Evolutionary conservation across 2,329 filamentous ascomycete genomes (phyloP).

Genomic region (Rugonectria rugulosa): DNA sequence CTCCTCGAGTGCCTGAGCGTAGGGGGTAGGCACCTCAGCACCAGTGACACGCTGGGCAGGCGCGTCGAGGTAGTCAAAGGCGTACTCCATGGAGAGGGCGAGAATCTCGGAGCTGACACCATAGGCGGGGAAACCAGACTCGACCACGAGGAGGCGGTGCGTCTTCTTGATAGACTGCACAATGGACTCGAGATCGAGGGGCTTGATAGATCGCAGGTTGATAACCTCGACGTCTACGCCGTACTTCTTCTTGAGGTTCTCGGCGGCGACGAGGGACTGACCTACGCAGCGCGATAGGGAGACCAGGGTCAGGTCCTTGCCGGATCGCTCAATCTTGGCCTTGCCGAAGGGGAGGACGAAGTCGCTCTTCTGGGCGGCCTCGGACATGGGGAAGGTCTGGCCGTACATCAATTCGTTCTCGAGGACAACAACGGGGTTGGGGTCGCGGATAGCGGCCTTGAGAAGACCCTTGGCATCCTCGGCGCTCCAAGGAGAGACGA

Average conservation of each 20-base stretch:
- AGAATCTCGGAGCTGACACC: constrained; percentile 93
- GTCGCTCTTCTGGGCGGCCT: constrained; percentile 93
- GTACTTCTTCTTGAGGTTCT: constrained; percentile 94
- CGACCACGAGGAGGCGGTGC: constrained; percentile 85
- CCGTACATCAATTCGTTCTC: constrained; percentile 95
- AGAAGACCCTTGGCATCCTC: constrained; percentile 98
- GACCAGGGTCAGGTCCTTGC: constrained; percentile 96
- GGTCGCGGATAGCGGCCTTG: constrained; percentile 97
- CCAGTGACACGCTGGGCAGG: constrained; percentile 94
- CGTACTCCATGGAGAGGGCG: constrained; percentile 95
- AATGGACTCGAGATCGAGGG: constrained; percentile 93
- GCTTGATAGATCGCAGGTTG: constrained; percentile 98
- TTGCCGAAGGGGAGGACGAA: constrained; percentile 98
- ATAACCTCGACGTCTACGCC: constrained; percentile 95
- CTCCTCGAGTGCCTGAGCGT: constrained; percentile 91
- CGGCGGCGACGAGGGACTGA: constrained; percentile 86
- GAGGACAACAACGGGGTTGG: constrained; percentile 92
- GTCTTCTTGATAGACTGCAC: constrained; percentile 99
- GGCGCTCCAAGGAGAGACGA: constrained; percentile 93
- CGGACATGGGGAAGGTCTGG: constrained; percentile 95
- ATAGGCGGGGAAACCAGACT: constrained; percentile 96
- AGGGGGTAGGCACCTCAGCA: constrained; percentile 96
- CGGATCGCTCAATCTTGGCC: constrained; percentile 96
- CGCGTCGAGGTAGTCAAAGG: constrained; percentile 95
- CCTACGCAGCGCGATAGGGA: constrained; percentile 95